phyloP scores from a whole-genome alignment of 2,329 filamentous ascomycete genomes.

The Balansia obtecta region DNA sequence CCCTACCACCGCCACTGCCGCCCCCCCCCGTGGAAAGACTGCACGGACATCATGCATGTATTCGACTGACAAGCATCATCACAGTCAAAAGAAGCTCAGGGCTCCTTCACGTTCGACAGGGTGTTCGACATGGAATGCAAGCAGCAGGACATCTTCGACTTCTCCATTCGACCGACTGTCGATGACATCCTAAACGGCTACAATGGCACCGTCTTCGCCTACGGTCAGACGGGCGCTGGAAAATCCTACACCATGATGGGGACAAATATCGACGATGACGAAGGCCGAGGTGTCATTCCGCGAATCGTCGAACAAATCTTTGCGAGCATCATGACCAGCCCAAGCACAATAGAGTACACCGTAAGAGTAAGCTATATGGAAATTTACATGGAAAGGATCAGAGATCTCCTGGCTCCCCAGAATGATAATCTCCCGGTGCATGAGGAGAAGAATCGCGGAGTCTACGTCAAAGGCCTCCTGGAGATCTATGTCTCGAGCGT shows the following conservation, averaged over 20 bases:
- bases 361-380: slow-evolving; percentile 99
- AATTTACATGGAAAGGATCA: slow-evolving; percentile 98
- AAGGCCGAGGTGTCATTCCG: slow-evolving; percentile 85
- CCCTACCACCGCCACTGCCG: slow-evolving; percentile 20
- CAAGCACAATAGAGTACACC: slow-evolving; percentile 94
- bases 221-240: slow-evolving; percentile 94
- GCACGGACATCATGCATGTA: background rate
- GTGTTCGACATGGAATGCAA: slow-evolving; percentile 90
- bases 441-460: slow-evolving; percentile 90
- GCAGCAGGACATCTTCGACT: slow-evolving; percentile 93
- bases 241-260: slow-evolving; percentile 93
- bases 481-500: slow-evolving; percentile 95
- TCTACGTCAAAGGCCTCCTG: slow-evolving; percentile 89
- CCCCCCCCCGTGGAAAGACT: background rate
- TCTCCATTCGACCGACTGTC: slow-evolving; percentile 89
- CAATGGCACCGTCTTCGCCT: slow-evolving; percentile 97
- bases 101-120: slow-evolving; percentile 90
- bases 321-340: slow-evolving; percentile 82
- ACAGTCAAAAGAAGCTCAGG: slow-evolving; percentile 71
- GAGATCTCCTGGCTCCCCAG: slow-evolving; percentile 80
- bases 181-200: slow-evolving; percentile 98
- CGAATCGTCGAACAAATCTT: slow-evolving; percentile 98
- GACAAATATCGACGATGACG: slow-evolving; percentile 78
- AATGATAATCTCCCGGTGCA: slow-evolving; percentile 97
- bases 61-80: slow-evolving; percentile 13